These are phyloP conservation scores for Mortierella sp. DNA, from an alignment of 371 early-diverging fungal genomes.

Conservation along the genomic window DNA sequence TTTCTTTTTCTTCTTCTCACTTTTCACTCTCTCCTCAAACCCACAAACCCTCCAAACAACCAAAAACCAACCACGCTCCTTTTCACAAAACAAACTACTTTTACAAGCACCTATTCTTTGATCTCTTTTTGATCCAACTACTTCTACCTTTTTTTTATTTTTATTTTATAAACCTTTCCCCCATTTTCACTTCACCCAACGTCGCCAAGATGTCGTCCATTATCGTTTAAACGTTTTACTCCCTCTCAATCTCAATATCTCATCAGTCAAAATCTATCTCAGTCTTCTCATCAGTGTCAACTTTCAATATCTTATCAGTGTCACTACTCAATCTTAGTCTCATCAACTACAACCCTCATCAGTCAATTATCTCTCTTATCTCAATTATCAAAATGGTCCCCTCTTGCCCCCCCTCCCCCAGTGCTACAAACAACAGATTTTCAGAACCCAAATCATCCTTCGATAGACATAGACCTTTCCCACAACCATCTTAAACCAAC, in stretches of 20 bases:
- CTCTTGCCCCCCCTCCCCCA: conserved; percentile 56
- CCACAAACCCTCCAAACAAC: not conserved
- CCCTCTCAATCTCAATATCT: conserved; percentile 23
- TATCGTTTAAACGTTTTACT: conserved; percentile 49
- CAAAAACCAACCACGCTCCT: not conserved
- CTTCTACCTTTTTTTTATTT: conserved; percentile 16
- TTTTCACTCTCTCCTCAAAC: conserved; percentile 13
- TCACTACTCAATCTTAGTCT: not conserved
- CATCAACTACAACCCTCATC: conserved; percentile 19
- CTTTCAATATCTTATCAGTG: conserved; percentile 7
- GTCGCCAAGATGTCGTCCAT: conserved; percentile 56
- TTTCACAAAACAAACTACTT: not conserved
- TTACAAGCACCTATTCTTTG: not conserved
- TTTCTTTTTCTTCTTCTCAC: conserved; percentile 15
- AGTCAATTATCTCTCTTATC: conserved; percentile 11
- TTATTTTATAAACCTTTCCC: conserved; percentile 16
- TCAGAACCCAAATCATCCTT: conserved; percentile 41
- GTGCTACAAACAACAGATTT: conserved; percentile 34
- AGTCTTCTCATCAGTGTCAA: conserved; percentile 21
- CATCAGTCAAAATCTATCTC: conserved; percentile 29
- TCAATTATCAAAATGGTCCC: conserved; percentile 53
- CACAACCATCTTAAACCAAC: conserved; percentile 46
- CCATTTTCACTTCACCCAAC: conserved; percentile 24
- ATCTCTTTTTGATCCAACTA: not conserved
- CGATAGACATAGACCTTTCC: conserved; percentile 52